Evolutionary conservation across 2,329 filamentous ascomycete genomes (phyloP).

Genomic region (Fusarium buharicum): DNA sequence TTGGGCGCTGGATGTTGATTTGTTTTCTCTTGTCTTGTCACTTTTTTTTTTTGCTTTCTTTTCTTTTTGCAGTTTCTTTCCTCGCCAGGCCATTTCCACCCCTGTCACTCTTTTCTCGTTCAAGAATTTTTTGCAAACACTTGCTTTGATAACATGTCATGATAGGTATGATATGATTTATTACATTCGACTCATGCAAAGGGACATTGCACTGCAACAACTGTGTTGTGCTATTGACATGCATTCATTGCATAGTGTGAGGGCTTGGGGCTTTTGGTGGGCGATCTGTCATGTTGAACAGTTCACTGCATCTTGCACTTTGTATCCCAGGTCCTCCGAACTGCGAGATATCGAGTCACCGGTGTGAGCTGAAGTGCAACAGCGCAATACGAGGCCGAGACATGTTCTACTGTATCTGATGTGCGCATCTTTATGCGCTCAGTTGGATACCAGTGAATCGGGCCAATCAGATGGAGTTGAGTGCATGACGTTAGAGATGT

Average conservation of each 20-base stretch:
- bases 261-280: constrained; percentile 10
- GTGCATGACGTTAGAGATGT: constrained; percentile 20
- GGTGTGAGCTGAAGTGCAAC: constrained; percentile 22
- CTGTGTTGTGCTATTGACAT: constrained; percentile 17
- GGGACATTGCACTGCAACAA: constrained; percentile 8
- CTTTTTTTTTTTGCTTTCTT: constrained; percentile 5
- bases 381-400: constrained; percentile 29
- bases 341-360: neutral
- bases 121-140: neutral
- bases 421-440: constrained; percentile 11
- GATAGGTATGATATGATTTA: constrained; percentile 28
- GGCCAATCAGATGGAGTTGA: constrained; percentile 19
- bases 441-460: constrained; percentile 16
- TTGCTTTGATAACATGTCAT: constrained; percentile 16
- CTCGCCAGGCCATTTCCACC: constrained; percentile 10
- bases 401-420: constrained; percentile 12
- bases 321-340: neutral
- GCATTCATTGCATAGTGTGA: constrained; percentile 25
- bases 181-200: constrained; percentile 32
- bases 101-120: constrained; percentile 7
- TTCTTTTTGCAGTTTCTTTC: constrained; percentile 28
- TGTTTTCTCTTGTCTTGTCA: constrained; percentile 1
- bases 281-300: constrained; percentile 16
- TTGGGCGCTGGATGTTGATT: constrained; percentile 9
- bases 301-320: neutral